These are phyloP conservation scores for Primulina eburnea DNA, from an alignment of 257 asterid species.

Conservation along the genomic window DNA sequence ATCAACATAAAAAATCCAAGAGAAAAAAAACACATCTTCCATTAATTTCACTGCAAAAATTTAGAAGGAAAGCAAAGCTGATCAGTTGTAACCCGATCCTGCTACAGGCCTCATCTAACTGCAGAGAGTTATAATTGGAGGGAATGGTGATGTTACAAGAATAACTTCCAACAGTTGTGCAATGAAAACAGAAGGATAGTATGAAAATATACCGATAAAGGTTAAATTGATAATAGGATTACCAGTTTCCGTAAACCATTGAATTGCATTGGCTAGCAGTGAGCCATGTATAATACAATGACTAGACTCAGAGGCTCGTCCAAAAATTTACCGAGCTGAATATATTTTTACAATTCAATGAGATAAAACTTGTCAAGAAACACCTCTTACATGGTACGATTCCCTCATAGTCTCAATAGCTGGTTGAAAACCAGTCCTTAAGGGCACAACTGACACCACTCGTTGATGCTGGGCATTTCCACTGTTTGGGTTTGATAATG, in stretches of 20 bases:
- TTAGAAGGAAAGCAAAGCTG: no score
- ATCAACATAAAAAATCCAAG: neutral
- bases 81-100: neutral
- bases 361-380: slow-evolving; percentile 1
- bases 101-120: neutral
- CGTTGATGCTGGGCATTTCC: slow-evolving; percentile 82
- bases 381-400: slow-evolving; percentile 36
- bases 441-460: slow-evolving; percentile 68
- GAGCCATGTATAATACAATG: neutral
- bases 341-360: neutral
- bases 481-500: slow-evolving; percentile 71
- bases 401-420: slow-evolving; percentile 60
- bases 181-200: neutral
- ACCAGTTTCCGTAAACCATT: neutral
- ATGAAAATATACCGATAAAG: neutral
- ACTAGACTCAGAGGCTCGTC: neutral
- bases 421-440: slow-evolving; percentile 64
- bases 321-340: neutral
- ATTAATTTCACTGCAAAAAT: neutral
- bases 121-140: neutral
- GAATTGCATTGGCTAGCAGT: neutral
- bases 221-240: neutral
- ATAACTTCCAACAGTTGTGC: neutral
- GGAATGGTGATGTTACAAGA: neutral
- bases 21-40: neutral